These are phyloP conservation scores for Daedaleopsis sinensis DNA, from an alignment of 768 basidiomycete genomes.

Conservation along the genomic window DNA sequence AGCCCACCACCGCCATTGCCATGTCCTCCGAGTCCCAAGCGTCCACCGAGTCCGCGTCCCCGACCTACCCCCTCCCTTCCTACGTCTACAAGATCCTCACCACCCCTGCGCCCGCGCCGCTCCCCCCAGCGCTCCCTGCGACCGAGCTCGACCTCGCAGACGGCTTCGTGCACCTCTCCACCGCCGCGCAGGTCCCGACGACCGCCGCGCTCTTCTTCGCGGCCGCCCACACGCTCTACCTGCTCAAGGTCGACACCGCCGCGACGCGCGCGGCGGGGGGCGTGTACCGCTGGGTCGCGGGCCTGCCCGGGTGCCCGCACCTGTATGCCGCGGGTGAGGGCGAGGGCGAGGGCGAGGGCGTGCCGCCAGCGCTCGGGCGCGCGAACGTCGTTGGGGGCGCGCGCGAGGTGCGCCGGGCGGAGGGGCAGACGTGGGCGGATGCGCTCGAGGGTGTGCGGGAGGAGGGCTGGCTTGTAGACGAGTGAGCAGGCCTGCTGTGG, in stretches of 20 bases:
- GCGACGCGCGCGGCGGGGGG: constrained; percentile 22
- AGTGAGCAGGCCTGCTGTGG: neutral
- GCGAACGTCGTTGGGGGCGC: constrained; percentile 21
- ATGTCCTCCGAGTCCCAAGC: neutral
- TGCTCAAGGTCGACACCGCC: constrained; percentile 31
- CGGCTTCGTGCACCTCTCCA: constrained; percentile 53
- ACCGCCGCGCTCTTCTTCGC: constrained; percentile 45
- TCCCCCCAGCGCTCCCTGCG: constrained; percentile 39
- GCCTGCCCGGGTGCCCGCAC: constrained; percentile 23
- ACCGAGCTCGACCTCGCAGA: constrained; percentile 43
- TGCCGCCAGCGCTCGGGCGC: too few relatives aligned
- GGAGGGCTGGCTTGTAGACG: constrained; percentile 27
- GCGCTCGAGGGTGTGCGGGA: constrained; percentile 20
- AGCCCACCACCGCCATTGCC: too few relatives aligned
- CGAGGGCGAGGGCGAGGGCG: constrained; percentile 26
- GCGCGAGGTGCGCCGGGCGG: constrained; percentile 17
- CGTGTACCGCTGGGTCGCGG: constrained; percentile 32
- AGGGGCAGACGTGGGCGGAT: constrained; percentile 27
- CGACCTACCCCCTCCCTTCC: constrained; percentile 36
- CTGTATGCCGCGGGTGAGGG: constrained; percentile 27
- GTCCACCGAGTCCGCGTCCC: neutral
- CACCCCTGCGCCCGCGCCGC: constrained; percentile 41
- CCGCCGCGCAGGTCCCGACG: constrained; percentile 38
- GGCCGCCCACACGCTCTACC: constrained; percentile 25
- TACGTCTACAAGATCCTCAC: constrained; percentile 68